phyloP scores from a whole-genome alignment of 257 asterid genomes.

The Solanum infundibuliforme region DNA sequence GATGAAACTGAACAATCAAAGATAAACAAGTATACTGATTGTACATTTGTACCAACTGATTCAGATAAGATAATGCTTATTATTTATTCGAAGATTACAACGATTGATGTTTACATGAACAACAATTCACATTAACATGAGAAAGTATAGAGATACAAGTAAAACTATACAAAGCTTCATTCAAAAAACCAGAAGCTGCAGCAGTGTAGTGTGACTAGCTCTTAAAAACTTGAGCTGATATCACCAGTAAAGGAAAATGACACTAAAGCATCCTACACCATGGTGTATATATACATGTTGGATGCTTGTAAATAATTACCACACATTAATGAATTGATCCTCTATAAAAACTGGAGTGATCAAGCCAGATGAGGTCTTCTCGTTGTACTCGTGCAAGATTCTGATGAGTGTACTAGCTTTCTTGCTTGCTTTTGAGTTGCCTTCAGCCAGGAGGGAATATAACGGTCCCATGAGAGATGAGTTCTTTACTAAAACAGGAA shows the following conservation, averaged over 20 bases:
- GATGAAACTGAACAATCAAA: neutral
- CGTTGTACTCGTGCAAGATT: constrained; percentile 48
- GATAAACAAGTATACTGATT: neutral
- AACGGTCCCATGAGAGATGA: constrained; percentile 42
- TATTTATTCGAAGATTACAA: neutral
- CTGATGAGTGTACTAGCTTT: constrained; percentile 64
- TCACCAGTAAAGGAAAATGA: constrained; percentile 10
- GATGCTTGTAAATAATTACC: constrained; percentile 34
- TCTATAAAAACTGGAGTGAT: constrained; percentile 26
- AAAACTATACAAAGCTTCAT: constrained; percentile 31
- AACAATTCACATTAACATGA: neutral
- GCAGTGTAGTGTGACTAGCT: constrained; percentile 36
- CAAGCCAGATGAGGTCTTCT: constrained; percentile 26
- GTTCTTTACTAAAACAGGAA: constrained; percentile 63
- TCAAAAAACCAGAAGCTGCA: constrained; percentile 35
- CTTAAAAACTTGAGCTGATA: constrained; percentile 42
- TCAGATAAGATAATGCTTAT: neutral
- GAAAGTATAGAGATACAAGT: constrained; percentile 6
- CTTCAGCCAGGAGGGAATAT: constrained; percentile 45
- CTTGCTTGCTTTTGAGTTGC: constrained; percentile 46
- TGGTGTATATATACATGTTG: constrained; percentile 5
- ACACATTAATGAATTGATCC: constrained; percentile 54
- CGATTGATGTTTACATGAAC: neutral
- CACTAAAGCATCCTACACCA: constrained; percentile 5
- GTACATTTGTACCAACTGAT: neutral